Conservation (phyloP, 345 rosid species). For the Corchorus capsularis region DNA sequence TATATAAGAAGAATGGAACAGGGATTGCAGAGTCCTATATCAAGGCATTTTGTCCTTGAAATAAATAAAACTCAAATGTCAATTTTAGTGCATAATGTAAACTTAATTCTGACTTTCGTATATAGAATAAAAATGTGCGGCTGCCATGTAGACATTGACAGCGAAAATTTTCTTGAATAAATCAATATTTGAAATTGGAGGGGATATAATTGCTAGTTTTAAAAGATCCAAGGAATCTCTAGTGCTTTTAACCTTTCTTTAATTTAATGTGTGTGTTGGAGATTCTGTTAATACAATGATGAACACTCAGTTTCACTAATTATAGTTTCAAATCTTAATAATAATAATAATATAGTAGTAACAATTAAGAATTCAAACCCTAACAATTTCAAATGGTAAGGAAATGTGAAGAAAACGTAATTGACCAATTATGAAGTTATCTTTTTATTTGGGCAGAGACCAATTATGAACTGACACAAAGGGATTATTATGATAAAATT, state of each 20-base stretch:
- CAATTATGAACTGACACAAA: not conserved
- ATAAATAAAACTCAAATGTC: not conserved
- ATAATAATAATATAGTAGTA: no score
- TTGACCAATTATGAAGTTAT: not conserved
- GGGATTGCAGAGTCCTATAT: not conserved
- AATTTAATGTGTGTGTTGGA: not conserved
- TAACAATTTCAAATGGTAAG: no score
- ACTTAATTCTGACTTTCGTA: not conserved
- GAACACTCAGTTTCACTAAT: no score
- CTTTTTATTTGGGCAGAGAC: not conserved
- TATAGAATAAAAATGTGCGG: not conserved
- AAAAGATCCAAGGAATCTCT: not conserved
- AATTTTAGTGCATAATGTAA: not conserved
- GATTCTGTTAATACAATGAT: no score
- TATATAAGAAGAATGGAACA: constrained; percentile 4
- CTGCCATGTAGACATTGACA: not conserved
- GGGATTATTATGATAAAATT: not conserved
- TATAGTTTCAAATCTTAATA: no score
- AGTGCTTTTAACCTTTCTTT: not conserved
- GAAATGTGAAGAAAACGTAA: not conserved
- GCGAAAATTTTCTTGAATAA: not conserved
- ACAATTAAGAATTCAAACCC: no score
- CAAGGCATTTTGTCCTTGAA: not conserved
- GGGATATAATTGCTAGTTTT: not conserved
- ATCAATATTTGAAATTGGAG: not conserved